Conservation (phyloP, 2,329 filamentous ascomycete species). For the Davidsoniella neocaledoniae region DNA sequence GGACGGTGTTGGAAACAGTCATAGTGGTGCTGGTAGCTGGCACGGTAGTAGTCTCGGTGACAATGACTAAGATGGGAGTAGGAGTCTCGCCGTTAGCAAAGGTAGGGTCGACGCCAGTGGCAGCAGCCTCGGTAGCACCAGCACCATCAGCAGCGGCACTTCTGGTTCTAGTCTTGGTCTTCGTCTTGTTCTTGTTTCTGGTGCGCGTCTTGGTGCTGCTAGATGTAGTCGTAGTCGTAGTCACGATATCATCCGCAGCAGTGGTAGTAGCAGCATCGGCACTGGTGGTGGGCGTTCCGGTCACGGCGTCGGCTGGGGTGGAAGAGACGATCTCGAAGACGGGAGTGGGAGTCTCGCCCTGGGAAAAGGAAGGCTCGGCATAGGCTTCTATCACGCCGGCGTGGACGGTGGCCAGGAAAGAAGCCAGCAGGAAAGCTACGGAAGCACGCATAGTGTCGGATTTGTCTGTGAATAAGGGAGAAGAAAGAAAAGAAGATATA, state of each 20-base stretch:
- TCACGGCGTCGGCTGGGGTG: neutral
- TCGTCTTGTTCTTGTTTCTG: neutral
- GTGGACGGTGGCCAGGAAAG: constrained; percentile 2
- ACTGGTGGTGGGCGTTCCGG: neutral
- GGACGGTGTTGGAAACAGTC: neutral
- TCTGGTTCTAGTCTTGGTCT: neutral
- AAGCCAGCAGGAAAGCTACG: constrained; percentile 4
- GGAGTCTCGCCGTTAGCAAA: constrained; percentile 6
- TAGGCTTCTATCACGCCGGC: constrained; percentile 2
- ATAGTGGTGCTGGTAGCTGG: neutral
- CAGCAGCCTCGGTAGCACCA: neutral
- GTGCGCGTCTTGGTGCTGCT: neutral
- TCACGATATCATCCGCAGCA: neutral
- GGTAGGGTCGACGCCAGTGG: constrained; percentile 4
- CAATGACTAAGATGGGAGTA: neutral
- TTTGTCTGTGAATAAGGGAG: neutral
- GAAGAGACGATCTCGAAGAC: constrained; percentile 9
- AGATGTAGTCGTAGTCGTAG: neutral
- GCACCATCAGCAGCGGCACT: neutral
- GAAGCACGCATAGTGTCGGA: constrained; percentile 3
- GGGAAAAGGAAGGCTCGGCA: constrained; percentile 5
- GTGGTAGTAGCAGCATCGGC: neutral
- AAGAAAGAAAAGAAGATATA: neutral
- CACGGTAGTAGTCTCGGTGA: neutral
- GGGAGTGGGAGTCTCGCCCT: constrained; percentile 9